A percentile compares a stretch with the other conserved stretches of the same genome.
Conservation (phyloP, 2,329 filamentous ascomycete species). For the Claviceps quebecensis region DNA sequence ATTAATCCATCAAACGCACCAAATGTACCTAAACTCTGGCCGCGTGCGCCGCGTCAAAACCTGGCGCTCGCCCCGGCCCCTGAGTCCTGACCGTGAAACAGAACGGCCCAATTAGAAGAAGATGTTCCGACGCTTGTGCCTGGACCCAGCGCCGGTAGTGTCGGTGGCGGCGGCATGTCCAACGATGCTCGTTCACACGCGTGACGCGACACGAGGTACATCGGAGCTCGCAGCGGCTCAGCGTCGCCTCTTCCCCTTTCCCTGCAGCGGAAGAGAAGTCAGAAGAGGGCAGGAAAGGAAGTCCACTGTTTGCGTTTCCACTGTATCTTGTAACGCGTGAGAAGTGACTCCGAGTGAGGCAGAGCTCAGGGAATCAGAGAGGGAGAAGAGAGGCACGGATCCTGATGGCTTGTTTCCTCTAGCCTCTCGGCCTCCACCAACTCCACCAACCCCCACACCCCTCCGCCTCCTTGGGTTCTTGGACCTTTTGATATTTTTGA, state of each 20-base stretch:
- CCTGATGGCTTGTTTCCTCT: background rate
- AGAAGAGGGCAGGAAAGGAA: background rate
- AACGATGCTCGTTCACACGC: no score
- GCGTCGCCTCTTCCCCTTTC: background rate
- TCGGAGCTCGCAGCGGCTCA: background rate
- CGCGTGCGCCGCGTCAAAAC: no score
- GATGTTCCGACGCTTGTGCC: no score
- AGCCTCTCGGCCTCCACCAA: background rate
- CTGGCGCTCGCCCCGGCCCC: no score
- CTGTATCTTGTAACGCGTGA: background rate
- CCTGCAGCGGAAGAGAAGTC: background rate
- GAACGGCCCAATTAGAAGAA: no score
- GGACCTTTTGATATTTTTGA: background rate
- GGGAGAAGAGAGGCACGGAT: no score
- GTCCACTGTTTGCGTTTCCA: background rate
- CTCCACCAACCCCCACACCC: slow-evolving; percentile 3
- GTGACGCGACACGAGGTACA: background rate
- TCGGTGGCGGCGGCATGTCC: no score
- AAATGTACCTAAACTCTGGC: no score
- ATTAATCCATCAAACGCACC: no score
- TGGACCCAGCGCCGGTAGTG: no score
- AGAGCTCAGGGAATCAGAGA: no score
- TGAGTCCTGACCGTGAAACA: no score
- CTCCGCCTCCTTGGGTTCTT: slow-evolving; percentile 1
- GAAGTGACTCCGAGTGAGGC: background rate